Percentiles rank a stretch among this genome's conserved stretches.
phyloP scores from a whole-genome alignment of 768 basidiomycete species.

The Galerina sulciceps region DNA sequence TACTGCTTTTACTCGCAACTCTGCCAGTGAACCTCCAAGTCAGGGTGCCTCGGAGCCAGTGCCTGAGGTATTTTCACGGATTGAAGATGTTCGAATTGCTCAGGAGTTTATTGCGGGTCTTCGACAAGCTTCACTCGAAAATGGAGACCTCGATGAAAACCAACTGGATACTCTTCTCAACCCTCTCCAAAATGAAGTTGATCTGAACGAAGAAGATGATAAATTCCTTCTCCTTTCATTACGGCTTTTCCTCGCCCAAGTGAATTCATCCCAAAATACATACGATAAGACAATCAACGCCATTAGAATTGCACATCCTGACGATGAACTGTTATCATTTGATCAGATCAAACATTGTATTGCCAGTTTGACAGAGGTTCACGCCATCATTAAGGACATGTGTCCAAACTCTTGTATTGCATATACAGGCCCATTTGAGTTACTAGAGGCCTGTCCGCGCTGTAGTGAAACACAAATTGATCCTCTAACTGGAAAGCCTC shows the following conservation, averaged over 20 bases:
- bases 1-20: too few species aligned
- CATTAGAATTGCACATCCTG: conserved; percentile 21
- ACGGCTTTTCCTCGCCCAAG: conserved; percentile 14
- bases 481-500: conserved; percentile 16
- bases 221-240: conserved; percentile 23
- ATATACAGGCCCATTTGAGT: conserved; percentile 26
- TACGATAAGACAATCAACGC: conserved; percentile 19
- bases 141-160: conserved; percentile 21
- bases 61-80: neutral
- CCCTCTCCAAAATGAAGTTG: conserved; percentile 11
- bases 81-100: conserved; percentile 4
- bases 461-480: conserved; percentile 32
- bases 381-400: conserved; percentile 42
- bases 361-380: conserved; percentile 34
- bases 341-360: conserved; percentile 27
- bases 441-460: conserved; percentile 21
- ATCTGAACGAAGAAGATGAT: conserved; percentile 2
- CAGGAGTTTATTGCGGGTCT: conserved; percentile 24
- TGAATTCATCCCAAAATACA: conserved; percentile 17
- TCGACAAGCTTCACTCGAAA: conserved; percentile 28
- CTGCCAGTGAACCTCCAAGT: too few species aligned
- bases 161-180: conserved; percentile 26
- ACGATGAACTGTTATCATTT: conserved; percentile 30
- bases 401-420: conserved; percentile 38
- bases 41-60: too few species aligned